A percentile compares a stretch with the other conserved stretches of the same genome.
Evolutionary conservation across 2,329 filamentous ascomycete species (phyloP).

Genomic region (Fusarium brachygibbosum): DNA sequence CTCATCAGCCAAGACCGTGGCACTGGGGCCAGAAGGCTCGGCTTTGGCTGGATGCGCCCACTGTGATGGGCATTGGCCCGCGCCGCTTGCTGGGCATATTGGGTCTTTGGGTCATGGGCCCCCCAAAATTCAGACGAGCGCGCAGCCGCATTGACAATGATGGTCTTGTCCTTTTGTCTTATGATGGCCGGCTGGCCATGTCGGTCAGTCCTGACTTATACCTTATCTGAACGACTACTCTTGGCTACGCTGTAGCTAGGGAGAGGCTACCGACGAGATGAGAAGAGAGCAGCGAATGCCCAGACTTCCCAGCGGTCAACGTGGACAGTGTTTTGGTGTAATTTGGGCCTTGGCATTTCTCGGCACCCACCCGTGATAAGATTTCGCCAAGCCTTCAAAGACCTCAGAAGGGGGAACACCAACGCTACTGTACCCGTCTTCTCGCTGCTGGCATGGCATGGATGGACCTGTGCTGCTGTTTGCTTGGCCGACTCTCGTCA

Average conservation of each 20-base stretch:
- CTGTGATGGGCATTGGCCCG: constrained; percentile 40
- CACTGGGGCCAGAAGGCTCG: constrained; percentile 42
- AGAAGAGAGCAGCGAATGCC: constrained; percentile 37
- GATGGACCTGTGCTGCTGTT: constrained; percentile 40
- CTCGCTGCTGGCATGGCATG: constrained; percentile 38
- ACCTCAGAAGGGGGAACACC: constrained; percentile 50
- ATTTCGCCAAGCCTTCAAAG: constrained; percentile 53
- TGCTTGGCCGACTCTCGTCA: constrained; percentile 37
- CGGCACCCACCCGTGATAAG: constrained; percentile 51
- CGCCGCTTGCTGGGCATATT: constrained; percentile 31
- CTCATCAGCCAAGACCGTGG: constrained; percentile 49
- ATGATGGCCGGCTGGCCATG: constrained; percentile 16
- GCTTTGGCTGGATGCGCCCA: constrained; percentile 30
- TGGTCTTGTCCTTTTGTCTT: constrained; percentile 24
- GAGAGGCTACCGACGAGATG: constrained; percentile 4
- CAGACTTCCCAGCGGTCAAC: constrained; percentile 47
- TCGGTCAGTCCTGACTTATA: constrained; percentile 16
- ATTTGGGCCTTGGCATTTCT: constrained; percentile 51
- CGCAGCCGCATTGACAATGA: constrained; percentile 21
- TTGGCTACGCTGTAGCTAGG: constrained; percentile 17
- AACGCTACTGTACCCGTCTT: constrained; percentile 45
- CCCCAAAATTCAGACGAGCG: constrained; percentile 11
- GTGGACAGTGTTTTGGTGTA: constrained; percentile 50
- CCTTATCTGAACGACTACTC: constrained; percentile 16
- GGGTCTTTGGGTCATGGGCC: constrained; percentile 27